phyloP scores from a whole-genome alignment of 129 eudicot genomes.

The Ambrosia artemisiifolia region DNA sequence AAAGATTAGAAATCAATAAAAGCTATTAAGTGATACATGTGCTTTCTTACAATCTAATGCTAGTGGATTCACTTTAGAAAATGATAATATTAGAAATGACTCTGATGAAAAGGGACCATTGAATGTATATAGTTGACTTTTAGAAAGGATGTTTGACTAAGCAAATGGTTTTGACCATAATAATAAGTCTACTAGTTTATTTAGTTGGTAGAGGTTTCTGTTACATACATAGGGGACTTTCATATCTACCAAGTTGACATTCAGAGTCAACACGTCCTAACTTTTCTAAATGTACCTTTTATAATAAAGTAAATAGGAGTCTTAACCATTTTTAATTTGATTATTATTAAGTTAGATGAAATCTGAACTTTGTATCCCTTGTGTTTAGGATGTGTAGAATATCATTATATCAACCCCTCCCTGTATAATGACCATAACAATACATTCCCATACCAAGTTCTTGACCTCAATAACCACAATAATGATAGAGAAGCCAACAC shows the following conservation, averaged over 20 bases:
- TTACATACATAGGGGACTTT: neutral
- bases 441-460: no score
- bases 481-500: no score
- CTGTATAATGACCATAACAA: no score
- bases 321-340: no score
- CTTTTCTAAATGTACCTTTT: neutral
- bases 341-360: no score
- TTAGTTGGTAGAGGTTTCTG: slow-evolving; percentile 12
- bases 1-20: neutral
- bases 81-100: neutral
- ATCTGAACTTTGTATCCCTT: no score
- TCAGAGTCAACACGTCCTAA: neutral
- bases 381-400: no score
- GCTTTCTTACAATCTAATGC: slow-evolving; percentile 28
- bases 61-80: slow-evolving; percentile 11
- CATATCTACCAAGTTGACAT: slow-evolving; percentile 5
- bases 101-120: slow-evolving; percentile 7
- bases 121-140: slow-evolving; percentile 26
- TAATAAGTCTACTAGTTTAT: neutral
- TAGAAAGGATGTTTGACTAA: slow-evolving; percentile 17
- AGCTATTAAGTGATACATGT: neutral
- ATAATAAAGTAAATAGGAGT: no score
- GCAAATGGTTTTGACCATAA: slow-evolving; percentile 15
- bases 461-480: no score
- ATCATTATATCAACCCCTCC: no score